Evolutionary conservation across 2,329 filamentous ascomycete genomes (phyloP).

Genomic region (Cryphonectria naterciae): DNA sequence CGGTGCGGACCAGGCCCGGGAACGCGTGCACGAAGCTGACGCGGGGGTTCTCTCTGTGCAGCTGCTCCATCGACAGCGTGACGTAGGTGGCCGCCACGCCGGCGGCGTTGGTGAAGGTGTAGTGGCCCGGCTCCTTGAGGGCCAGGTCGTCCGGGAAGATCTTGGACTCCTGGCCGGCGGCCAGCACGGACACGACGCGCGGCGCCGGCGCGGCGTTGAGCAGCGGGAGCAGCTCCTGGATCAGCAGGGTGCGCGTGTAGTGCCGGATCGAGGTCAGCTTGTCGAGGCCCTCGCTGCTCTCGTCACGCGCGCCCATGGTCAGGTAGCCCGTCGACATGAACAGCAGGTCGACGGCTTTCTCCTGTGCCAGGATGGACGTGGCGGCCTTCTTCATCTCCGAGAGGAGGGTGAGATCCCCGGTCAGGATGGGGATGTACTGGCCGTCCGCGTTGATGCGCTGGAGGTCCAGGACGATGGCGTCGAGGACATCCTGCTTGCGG

Average conservation of each 20-base stretch:
- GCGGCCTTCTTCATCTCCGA: slow-evolving; percentile 40
- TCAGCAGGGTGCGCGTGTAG: slow-evolving; percentile 57
- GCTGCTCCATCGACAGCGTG: slow-evolving; percentile 50
- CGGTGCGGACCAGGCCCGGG: slow-evolving; percentile 36
- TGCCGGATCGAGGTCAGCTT: slow-evolving; percentile 52
- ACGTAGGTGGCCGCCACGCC: slow-evolving; percentile 52
- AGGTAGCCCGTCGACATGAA: slow-evolving; percentile 43
- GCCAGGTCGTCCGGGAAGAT: slow-evolving; percentile 51
- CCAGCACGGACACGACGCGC: slow-evolving; percentile 56
- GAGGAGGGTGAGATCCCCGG: slow-evolving; percentile 42
- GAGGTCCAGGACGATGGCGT: slow-evolving; percentile 42
- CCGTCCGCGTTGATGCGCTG: slow-evolving; percentile 42
- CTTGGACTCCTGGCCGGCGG: slow-evolving; percentile 50
- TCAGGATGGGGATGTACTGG: slow-evolving; percentile 46
- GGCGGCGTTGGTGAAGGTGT: slow-evolving; percentile 41
- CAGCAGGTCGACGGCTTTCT: slow-evolving; percentile 43
- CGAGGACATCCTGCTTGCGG: slow-evolving; percentile 37
- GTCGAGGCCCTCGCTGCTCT: slow-evolving; percentile 58
- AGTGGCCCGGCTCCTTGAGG: slow-evolving; percentile 40
- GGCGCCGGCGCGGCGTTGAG: slow-evolving; percentile 42
- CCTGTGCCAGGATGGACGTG: slow-evolving; percentile 35
- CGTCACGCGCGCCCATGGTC: slow-evolving; percentile 40
- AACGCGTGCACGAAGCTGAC: slow-evolving; percentile 41
- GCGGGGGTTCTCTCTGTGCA: slow-evolving; percentile 47
- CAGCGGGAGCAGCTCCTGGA: slow-evolving; percentile 53